Evolutionary conservation across 1,139 yeast species (phyloP).

Genomic region (Diutina neorugosa): DNA sequence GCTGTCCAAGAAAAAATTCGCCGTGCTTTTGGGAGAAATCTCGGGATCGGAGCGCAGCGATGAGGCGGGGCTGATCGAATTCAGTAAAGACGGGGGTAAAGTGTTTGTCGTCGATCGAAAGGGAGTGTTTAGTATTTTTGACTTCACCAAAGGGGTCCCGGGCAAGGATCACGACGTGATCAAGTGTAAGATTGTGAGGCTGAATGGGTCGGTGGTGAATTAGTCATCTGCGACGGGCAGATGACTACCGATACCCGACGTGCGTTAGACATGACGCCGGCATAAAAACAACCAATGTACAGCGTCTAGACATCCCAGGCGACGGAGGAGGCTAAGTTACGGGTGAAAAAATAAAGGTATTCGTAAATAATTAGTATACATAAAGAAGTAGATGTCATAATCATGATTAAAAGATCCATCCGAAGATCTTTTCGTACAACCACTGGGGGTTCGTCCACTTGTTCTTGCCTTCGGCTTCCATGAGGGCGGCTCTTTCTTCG

Average conservation of each 20-base stretch:
- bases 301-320: not conserved
- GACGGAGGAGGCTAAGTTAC: not conserved
- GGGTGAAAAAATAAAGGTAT: not conserved
- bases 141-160: constrained; percentile 79
- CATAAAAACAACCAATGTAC: not conserved
- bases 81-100: constrained; percentile 73
- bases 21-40: constrained; percentile 67
- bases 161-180: constrained; percentile 65
- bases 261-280: not conserved
- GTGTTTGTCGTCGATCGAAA: constrained; percentile 68
- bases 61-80: constrained; percentile 66
- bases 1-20: constrained; percentile 27
- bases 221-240: not conserved
- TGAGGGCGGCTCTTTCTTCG: constrained; percentile 27
- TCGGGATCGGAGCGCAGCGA: constrained; percentile 55
- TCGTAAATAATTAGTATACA: not conserved
- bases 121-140: constrained; percentile 68
- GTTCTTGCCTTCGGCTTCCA: constrained; percentile 36
- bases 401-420: constrained; percentile 33
- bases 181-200: constrained; percentile 47
- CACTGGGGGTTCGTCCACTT: constrained; percentile 23
- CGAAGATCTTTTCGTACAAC: constrained; percentile 45
- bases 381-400: not conserved
- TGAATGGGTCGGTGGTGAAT: constrained; percentile 7
- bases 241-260: not conserved